Percentiles rank a stretch among this genome's conserved stretches.
These are phyloP conservation scores for Chrysanthemum lavandulifolium DNA, from an alignment of 129 eudicot species.

Conservation along the genomic window DNA sequence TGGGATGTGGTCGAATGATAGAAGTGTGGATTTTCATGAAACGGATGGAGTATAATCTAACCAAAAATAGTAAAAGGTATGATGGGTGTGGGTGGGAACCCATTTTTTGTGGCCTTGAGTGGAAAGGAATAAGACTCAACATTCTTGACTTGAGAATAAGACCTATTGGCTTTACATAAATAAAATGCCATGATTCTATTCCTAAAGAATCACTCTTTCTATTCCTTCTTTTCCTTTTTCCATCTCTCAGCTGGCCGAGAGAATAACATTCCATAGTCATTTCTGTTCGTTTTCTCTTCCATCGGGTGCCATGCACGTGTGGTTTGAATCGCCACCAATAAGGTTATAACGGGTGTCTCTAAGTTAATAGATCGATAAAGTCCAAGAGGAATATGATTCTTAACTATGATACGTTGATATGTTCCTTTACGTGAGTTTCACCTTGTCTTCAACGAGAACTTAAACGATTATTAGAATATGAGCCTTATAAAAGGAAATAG, in stretches of 20 bases:
- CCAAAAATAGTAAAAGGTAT: constrained; percentile 39
- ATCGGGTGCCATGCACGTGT: constrained; percentile 34
- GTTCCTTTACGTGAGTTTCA: constrained; percentile 42
- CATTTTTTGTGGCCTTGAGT: constrained; percentile 77
- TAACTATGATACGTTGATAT: constrained; percentile 34
- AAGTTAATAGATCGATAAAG: constrained; percentile 29
- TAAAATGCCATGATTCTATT: constrained; percentile 75
- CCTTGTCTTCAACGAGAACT: constrained; percentile 36
- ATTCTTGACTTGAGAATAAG: constrained; percentile 59
- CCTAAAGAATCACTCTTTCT: constrained; percentile 38
- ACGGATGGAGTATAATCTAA: constrained; percentile 36
- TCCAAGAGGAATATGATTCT: constrained; percentile 39
- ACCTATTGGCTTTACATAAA: constrained; percentile 56
- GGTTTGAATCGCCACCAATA: constrained; percentile 27
- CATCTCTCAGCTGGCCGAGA: constrained; percentile 23
- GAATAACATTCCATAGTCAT: constrained; percentile 74
- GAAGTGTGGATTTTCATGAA: constrained; percentile 12
- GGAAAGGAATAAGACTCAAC: constrained; percentile 54
- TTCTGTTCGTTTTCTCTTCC: constrained; percentile 44
- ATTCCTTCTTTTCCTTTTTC: constrained; percentile 32
- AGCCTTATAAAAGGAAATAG: constrained; percentile 37
- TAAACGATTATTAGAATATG: constrained; percentile 23
- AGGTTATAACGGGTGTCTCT: constrained; percentile 21
- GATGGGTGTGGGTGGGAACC: constrained; percentile 54
- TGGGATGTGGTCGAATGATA: constrained; percentile 18